phyloP scores from a whole-genome alignment of 2,329 filamentous ascomycete species.

The Pestalotiopsis sp. region DNA sequence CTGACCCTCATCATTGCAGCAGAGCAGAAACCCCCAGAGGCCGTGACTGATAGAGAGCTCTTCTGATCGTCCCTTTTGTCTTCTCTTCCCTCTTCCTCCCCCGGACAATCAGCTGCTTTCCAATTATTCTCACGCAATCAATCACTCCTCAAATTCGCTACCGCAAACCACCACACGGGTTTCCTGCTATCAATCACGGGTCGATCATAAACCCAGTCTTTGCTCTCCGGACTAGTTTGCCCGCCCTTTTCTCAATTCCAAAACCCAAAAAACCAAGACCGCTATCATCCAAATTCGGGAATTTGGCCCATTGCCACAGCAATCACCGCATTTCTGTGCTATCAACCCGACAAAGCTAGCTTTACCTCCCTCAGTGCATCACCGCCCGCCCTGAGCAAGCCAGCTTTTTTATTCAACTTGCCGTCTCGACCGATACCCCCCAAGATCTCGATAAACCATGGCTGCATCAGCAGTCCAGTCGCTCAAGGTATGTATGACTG shows the following conservation, averaged over 20 bases:
- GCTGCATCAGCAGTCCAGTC: constrained; percentile 85
- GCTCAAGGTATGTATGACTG: constrained; percentile 69
- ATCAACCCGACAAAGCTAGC: background rate
- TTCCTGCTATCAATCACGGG: background rate
- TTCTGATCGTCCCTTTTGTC: background rate
- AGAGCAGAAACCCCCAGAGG: background rate
- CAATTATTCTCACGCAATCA: constrained; percentile 10
- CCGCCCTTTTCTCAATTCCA: background rate
- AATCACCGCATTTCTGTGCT: constrained; percentile 7
- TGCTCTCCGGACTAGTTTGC: background rate
- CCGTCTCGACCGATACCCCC: constrained; percentile 16
- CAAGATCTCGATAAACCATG: constrained; percentile 55
- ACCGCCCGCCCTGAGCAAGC: background rate
- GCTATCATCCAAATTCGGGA: constrained; percentile 4
- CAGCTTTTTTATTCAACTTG: constrained; percentile 14
- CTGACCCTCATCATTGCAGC: constrained; percentile 37
- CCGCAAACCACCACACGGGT: background rate
- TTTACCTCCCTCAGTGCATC: background rate
- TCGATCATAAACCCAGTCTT: background rate
- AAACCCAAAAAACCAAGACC: background rate
- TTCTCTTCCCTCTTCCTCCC: constrained; percentile 14
- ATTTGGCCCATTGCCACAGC: constrained; percentile 10
- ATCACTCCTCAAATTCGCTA: background rate
- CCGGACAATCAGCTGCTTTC: background rate
- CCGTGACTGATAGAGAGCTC: background rate